Evolutionary conservation across 148 eudicot genomes (phyloP), one percentile per base, ranked within the genome.

Genomic region (Persicaria maculosa): DNA sequence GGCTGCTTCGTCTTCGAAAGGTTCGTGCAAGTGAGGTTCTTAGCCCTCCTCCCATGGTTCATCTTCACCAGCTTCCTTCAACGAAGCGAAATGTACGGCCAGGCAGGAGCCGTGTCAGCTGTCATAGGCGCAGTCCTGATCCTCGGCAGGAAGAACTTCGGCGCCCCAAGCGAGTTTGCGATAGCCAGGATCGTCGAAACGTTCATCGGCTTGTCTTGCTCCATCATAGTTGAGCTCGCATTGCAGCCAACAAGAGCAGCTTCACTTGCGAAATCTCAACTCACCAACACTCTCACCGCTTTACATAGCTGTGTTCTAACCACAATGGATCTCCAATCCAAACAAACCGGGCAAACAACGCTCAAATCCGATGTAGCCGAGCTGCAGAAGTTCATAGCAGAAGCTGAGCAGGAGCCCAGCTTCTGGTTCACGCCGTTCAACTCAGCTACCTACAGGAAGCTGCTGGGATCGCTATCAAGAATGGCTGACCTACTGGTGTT

Each of bases 21-120:
- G 59, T 80, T 77, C 74, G 82, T 83, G 3, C 81, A 77, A 76
- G 31, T 91, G 50, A 81, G 92, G 78, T 86, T 91, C 84, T 19
- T 91, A 9, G 79, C 92, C 72, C 89, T 91, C 0, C 85, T 91
- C 7, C 97, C 97, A 48, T 91, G 97, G 93, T 87, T 91, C 81
- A 78, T 91, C 25, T 82, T 91, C 87, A 78, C 87, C 52, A 81
- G 87, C 68, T 85, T 89, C 50, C 80, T 91, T 46, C 83, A 85
- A 14, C 80, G 78, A 12, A 89, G 97, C 81, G 83, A 78, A 57
- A 83, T 91, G 92, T 91, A 91, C 75, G 94, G 90, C 6, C 92
- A 86, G 61, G 92, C 97, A 0, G 97, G 97, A 8, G 94, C 85
- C 3, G 77, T 86, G n/a, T 91, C 97, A 44, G 92, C 97, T 0